Evolutionary conservation across 2,329 filamentous ascomycete genomes (phyloP).

Genomic region (Aspergillus brunneoviolaceus): DNA sequence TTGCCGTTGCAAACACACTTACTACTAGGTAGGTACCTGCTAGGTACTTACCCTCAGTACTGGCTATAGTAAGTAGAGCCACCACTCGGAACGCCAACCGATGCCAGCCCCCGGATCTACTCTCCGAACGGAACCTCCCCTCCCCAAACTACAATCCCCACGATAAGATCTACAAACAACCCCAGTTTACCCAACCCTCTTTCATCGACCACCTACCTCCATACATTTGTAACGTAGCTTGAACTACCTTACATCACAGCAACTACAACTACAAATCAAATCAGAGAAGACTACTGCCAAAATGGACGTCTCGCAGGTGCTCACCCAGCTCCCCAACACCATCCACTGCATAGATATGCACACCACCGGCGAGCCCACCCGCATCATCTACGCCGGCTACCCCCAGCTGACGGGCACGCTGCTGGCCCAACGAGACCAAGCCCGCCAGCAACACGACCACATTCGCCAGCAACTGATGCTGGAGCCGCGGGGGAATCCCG

Average conservation of each 20-base stretch:
- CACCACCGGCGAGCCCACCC: constrained; percentile 51
- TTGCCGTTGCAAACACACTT: not conserved
- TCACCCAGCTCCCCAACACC: constrained; percentile 7
- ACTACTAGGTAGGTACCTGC: too few relatives aligned
- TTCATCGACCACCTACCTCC: not conserved
- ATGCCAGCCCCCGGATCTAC: not conserved
- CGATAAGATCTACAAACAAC: not conserved
- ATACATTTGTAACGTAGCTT: too few relatives aligned
- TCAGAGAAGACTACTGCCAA: not conserved
- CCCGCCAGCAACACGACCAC: constrained; percentile 40
- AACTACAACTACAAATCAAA: too few relatives aligned
- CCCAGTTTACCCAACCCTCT: too few relatives aligned
- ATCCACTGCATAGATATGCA: constrained; percentile 47
- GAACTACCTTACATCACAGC: too few relatives aligned
- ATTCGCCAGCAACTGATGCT: constrained; percentile 45
- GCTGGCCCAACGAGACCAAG: constrained; percentile 42
- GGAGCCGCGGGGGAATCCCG: constrained; percentile 52
- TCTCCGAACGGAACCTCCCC: not conserved
- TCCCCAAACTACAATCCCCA: not conserved
- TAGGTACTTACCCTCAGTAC: too few relatives aligned
- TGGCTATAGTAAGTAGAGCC: not conserved
- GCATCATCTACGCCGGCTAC: constrained; percentile 47
- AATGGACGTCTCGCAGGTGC: constrained; percentile 20
- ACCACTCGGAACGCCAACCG: not conserved
- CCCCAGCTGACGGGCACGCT: constrained; percentile 43